Evolutionary conservation across 768 basidiomycete genomes (phyloP).

Genomic region (Russula earlei): DNA sequence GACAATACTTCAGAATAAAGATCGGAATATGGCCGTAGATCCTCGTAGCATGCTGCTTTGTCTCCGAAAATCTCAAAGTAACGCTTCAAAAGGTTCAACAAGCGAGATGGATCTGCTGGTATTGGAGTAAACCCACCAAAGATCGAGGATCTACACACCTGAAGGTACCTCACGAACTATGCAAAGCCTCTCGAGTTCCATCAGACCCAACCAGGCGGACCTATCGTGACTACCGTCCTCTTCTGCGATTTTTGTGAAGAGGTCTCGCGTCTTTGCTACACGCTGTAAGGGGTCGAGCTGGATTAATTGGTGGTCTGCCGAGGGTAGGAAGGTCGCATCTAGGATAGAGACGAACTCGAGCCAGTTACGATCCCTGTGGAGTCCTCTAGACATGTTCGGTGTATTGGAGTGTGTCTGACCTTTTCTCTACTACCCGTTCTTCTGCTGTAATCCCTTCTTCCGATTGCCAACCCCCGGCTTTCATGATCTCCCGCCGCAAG

Average conservation of each 20-base stretch:
- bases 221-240: conserved; percentile 66
- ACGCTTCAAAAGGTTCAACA: conserved; percentile 44
- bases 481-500: conserved; percentile 63
- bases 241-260: conserved; percentile 50
- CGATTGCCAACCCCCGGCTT: conserved; percentile 40
- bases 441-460: conserved; percentile 59
- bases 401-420: conserved; percentile 33
- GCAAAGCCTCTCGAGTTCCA: conserved; percentile 67
- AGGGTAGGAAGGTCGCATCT: conserved; percentile 50
- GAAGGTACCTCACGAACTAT: conserved; percentile 37
- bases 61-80: conserved; percentile 70
- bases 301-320: conserved; percentile 27
- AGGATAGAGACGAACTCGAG: conserved; percentile 69
- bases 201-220: conserved; percentile 58
- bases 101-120: conserved; percentile 34
- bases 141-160: conserved; percentile 27
- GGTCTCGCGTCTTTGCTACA: conserved; percentile 34
- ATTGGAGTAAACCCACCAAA: not conserved
- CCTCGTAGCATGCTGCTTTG: conserved; percentile 84
- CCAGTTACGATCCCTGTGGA: conserved; percentile 74
- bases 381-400: not conserved
- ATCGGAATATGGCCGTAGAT: conserved; percentile 57
- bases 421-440: conserved; percentile 47
- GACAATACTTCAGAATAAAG: conserved; percentile 39
- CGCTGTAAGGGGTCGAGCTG: conserved; percentile 30